Base-by-base conservation (phyloP, 495 filamentous ascomycete species). In the Pseudotulostoma volvatum region DNA sequence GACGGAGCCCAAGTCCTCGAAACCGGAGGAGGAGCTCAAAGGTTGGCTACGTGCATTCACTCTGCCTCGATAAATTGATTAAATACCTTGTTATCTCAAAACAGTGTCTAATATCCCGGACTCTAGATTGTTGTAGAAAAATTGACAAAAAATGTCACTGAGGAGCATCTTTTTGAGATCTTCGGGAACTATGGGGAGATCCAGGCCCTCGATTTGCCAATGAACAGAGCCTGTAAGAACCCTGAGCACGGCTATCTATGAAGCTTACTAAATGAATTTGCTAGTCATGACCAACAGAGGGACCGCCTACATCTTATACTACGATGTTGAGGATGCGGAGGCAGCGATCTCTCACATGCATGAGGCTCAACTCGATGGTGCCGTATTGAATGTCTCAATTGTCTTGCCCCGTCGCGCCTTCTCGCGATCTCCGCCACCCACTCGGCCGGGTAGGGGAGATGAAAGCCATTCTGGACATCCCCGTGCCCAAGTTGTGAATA, bases 291-390 rank as follows among this genome's bases (percentile, higher is more conserved):
- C 77, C 34, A 96, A 95, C 46, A 80, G 87, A 35, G 86, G 92
- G 37, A 90, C 88, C 7, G 92, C 90, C 31, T 99, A 95, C 55
- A 86, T 97, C 37, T 61, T 93, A 19, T 99, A 84, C 57, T 59
- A 73, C 33, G 66, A 77, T 36, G 73, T 84, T 28, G 66, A 74
- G 33, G 79, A 85, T 45, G 92, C 90, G 25, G 84, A 93, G 50
- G 66, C 76, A 13, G 90, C 90, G 17, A 92, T 99, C 46, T 75
- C 86, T 33, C 81, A 93, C 51, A 96, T 99, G 92, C 92, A 99
- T 55, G 90, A 99, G 66, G 84, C 84, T 9, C 84, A 95, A 46
- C 63, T 99, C 32, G 90, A 99, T 61, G 92, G 90, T 30, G 71
- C 80, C 11, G 59, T 77, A 14, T 77, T 99, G 54, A 81, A 78